Base-by-base conservation (phyloP, 2,329 filamentous ascomycete species). In the Hawksworthiomyces lignivorus region DNA sequence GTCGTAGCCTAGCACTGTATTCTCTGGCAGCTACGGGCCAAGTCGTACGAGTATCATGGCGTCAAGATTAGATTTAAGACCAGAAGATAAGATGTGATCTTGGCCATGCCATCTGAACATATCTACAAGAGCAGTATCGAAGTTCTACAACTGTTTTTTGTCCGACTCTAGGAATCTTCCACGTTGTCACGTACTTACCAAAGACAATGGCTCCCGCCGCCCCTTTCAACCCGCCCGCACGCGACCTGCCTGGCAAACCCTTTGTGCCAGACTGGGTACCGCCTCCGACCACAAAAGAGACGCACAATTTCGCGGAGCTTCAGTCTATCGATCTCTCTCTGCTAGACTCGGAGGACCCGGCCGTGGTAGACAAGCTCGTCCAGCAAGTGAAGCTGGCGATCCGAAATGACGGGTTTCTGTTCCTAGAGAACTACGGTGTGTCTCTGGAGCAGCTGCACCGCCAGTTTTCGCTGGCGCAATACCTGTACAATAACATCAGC, bases 391-490 rank as follows among this genome's bases (percentile, higher is more conserved):
- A 68, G 46, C 36, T 46, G 6, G 65, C 64, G 4, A 68, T 69
- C 40, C 58, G 61, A 7, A 59, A 68, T 18, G 65, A 68, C 48
- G 65, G 64, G 0, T 68, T 68, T 37, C 51, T 69, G 5, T 72
- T 70, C 51, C 55, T 73, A 0, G 64, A 69, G 47, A 69, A 74
- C 52, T 71, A 73, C 44, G 69, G 69, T 14, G 52, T 73, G 19
- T 70, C 67, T 2, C 46, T 72, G 6, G 67, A 60, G 45, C 57
- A 61, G 58, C 61, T 72, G 11, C 68, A 72, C 50, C 66, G 69
- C 18, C 69, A 73, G 46, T 73, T 73, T 39, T 58, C 60, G 14
- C 54, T 73, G 9, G 69, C 69, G 6, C 69, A 73, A 38, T 73
- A 71, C 39, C 48, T 72, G 26, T 69, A 72, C 54, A 48, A 61